phyloP scores from a whole-genome alignment of 768 basidiomycete genomes.

The Punctularia strigosozonata region DNA sequence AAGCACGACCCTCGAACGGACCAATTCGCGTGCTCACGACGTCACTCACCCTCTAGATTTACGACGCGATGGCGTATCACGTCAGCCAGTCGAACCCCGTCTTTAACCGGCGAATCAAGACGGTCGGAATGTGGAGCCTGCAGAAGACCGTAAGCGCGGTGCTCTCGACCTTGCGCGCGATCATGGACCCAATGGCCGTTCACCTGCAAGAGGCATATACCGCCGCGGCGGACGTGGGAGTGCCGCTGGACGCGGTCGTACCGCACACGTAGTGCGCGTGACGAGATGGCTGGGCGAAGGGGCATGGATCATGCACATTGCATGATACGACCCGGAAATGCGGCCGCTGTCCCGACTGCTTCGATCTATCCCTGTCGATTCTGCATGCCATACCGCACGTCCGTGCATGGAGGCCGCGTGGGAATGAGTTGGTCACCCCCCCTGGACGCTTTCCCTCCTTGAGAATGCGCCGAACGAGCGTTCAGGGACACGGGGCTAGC shows the following conservation, averaged over 20 bases:
- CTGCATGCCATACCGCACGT: too few species aligned
- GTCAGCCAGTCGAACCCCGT: slow-evolving; percentile 84
- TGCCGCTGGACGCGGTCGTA: not conserved
- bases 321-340: too few species aligned
- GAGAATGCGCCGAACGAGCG: too few species aligned
- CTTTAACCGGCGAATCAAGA: slow-evolving; percentile 82
- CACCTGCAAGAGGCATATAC: slow-evolving; percentile 21
- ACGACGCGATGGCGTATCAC: slow-evolving; percentile 91
- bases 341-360: too few species aligned
- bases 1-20: slow-evolving; percentile 1
- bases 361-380: too few species aligned
- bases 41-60: slow-evolving; percentile 36
- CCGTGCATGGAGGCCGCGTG: too few species aligned
- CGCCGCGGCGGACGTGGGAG: not conserved
- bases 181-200: slow-evolving; percentile 52
- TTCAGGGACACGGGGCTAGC: too few species aligned
- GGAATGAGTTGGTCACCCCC: too few species aligned
- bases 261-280: too few species aligned
- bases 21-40: not conserved
- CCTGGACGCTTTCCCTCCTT: too few species aligned
- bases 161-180: slow-evolving; percentile 61
- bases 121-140: slow-evolving; percentile 88
- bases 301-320: too few species aligned
- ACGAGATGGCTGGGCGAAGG: too few species aligned
- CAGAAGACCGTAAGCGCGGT: slow-evolving; percentile 89